These are phyloP conservation scores for Paecilomyces fulvus DNA, from an alignment of 2,329 filamentous ascomycete species.

Conservation along the genomic window DNA sequence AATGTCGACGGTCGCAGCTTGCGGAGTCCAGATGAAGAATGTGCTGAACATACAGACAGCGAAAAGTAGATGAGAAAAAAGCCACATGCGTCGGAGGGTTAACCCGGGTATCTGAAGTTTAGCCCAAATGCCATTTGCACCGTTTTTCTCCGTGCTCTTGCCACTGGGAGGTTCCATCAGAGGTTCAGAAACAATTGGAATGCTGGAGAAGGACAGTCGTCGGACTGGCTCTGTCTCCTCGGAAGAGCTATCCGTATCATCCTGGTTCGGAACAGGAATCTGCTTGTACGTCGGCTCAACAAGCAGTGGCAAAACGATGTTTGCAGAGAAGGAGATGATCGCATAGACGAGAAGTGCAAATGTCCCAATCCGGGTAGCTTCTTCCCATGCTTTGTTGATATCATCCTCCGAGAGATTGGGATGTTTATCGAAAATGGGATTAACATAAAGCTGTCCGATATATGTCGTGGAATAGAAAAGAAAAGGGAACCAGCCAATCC, in stretches of 20 bases:
- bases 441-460: constrained; percentile 84
- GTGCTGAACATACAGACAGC: constrained; percentile 73
- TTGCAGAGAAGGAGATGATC: constrained; percentile 71
- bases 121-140: constrained; percentile 40
- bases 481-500: constrained; percentile 94
- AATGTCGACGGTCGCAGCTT: constrained; percentile 66
- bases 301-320: constrained; percentile 76
- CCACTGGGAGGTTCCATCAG: constrained; percentile 14
- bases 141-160: constrained; percentile 7
- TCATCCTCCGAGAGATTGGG: constrained; percentile 69
- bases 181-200: constrained; percentile 24
- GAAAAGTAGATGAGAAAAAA: constrained; percentile 78
- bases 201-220: constrained; percentile 23
- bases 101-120: constrained; percentile 69
- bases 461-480: constrained; percentile 94
- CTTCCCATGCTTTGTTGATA: constrained; percentile 71
- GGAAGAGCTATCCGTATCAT: constrained; percentile 3
- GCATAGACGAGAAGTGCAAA: constrained; percentile 86
- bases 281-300: constrained; percentile 66
- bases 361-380: constrained; percentile 77
- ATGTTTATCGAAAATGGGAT: constrained; percentile 68
- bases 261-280: constrained; percentile 5
- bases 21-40: constrained; percentile 64
- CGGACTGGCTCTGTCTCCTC: constrained; percentile 13
- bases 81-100: constrained; percentile 81